phyloP scores from a whole-genome alignment of 2,329 filamentous ascomycete genomes.

The Sporothrix luriei region DNA sequence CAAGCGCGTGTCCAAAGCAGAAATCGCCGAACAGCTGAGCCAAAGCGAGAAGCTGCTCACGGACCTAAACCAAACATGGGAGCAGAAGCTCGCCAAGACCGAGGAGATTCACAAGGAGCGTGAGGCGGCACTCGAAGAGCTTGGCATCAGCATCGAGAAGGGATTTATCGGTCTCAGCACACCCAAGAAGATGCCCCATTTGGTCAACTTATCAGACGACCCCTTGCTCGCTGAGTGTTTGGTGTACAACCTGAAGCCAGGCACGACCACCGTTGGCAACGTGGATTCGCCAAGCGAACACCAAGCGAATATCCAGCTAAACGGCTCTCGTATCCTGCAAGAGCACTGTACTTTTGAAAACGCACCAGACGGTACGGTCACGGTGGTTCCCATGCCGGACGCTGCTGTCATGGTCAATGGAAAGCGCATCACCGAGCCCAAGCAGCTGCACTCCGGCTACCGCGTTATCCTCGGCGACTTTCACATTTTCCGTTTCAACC shows the following conservation, averaged over 20 bases:
- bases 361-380: slow-evolving; percentile 82
- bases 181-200: slow-evolving; percentile 98
- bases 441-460: slow-evolving; percentile 85
- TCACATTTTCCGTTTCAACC: slow-evolving; percentile 98
- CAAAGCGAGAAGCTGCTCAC: slow-evolving; percentile 96
- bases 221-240: slow-evolving; percentile 92
- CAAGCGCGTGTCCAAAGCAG: slow-evolving; percentile 96
- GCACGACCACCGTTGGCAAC: slow-evolving; percentile 90
- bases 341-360: slow-evolving; percentile 97
- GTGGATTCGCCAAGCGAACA: slow-evolving; percentile 76
- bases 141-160: slow-evolving; percentile 98
- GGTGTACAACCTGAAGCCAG: slow-evolving; percentile 97
- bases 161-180: slow-evolving; percentile 93
- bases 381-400: slow-evolving; percentile 82
- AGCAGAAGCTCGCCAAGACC: slow-evolving; percentile 91
- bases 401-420: slow-evolving; percentile 99
- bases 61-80: slow-evolving; percentile 98
- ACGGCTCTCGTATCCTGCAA: slow-evolving; percentile 87
- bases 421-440: slow-evolving; percentile 81
- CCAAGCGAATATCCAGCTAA: slow-evolving; percentile 86
- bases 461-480: slow-evolving; percentile 96
- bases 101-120: slow-evolving; percentile 98
- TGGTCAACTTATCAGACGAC: slow-evolving; percentile 96
- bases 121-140: slow-evolving; percentile 89
- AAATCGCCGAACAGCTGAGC: slow-evolving; percentile 93